Conservation (phyloP, 2,329 filamentous ascomycete genomes). For the Beauveria sp. region DNA sequence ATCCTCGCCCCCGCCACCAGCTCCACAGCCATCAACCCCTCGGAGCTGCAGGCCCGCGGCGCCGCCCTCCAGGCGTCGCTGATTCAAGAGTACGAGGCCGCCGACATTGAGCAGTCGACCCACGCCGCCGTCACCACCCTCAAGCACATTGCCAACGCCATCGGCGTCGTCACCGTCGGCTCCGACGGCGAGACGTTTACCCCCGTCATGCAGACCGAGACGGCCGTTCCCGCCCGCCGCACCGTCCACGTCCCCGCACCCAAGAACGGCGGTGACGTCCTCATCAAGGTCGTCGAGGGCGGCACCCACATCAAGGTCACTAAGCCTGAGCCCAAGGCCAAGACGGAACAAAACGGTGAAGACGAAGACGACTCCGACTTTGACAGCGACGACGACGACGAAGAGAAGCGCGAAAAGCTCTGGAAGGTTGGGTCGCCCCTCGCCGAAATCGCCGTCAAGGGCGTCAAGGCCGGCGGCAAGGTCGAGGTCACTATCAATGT, state of each 20-base stretch:
- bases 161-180: conserved; percentile 70
- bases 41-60: conserved; percentile 79
- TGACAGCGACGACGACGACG: conserved; percentile 60
- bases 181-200: conserved; percentile 62
- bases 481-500: conserved; percentile 93
- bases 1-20: conserved; percentile 79
- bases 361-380: conserved; percentile 52
- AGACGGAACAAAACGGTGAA: conserved; percentile 60
- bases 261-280: conserved; percentile 75
- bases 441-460: conserved; percentile 78
- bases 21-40: conserved; percentile 78
- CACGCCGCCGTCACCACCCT: conserved; percentile 93
- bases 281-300: conserved; percentile 84
- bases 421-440: conserved; percentile 82
- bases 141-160: conserved; percentile 79
- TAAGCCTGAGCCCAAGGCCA: conserved; percentile 72
- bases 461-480: conserved; percentile 79
- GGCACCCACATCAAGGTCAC: conserved; percentile 87
- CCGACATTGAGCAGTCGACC: conserved; percentile 92
- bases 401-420: conserved; percentile 81
- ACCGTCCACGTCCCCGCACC: conserved; percentile 71
- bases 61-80: conserved; percentile 92
- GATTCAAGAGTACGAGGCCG: conserved; percentile 87
- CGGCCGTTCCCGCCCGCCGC: conserved; percentile 80
- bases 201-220: conserved; percentile 76